A percentile compares a stretch with the other conserved stretches of the same genome.
These are phyloP conservation scores for Gossypium ekmanianum DNA, from an alignment of 345 rosid species.

Conservation along the genomic window DNA sequence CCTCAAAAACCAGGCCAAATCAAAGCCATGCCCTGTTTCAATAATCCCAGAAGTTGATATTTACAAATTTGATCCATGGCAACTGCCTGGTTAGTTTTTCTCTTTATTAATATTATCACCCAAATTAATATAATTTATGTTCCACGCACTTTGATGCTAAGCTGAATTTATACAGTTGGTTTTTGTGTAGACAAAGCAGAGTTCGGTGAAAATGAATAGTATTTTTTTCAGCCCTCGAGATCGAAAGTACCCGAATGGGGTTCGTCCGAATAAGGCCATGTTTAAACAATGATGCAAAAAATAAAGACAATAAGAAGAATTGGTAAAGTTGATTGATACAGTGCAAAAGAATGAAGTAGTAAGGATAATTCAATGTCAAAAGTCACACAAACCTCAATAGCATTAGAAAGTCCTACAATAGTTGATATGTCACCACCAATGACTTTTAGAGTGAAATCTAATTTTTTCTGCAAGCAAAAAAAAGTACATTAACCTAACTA, in stretches of 20 bases:
- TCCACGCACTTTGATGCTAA: not conserved
- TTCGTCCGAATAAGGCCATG: constrained; percentile 53
- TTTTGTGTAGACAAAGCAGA: constrained; percentile 44
- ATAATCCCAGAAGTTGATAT: constrained; percentile 86
- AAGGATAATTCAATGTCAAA: too few relatives aligned
- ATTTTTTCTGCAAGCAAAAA: too few relatives aligned
- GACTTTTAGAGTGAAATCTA: too few relatives aligned
- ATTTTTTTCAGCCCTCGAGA: constrained; percentile 59
- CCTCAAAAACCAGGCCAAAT: constrained; percentile 75
- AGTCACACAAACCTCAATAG: too few relatives aligned
- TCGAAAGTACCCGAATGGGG: constrained; percentile 64
- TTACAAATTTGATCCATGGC: constrained; percentile 95
- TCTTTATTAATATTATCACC: not conserved
- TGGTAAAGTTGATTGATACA: too few relatives aligned
- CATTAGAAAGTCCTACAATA: too few relatives aligned
- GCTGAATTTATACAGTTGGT: not conserved
- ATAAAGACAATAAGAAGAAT: too few relatives aligned
- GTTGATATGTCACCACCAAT: too few relatives aligned
- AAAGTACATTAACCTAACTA: too few relatives aligned
- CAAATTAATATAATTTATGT: not conserved
- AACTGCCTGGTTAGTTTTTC: constrained; percentile 60
- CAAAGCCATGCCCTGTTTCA: constrained; percentile 73
- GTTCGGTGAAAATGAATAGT: constrained; percentile 64
- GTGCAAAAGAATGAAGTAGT: too few relatives aligned
- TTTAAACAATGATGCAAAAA: too few relatives aligned